phyloP scores from a whole-genome alignment of 495 filamentous ascomycete genomes.

The Tuber melanosporum region DNA sequence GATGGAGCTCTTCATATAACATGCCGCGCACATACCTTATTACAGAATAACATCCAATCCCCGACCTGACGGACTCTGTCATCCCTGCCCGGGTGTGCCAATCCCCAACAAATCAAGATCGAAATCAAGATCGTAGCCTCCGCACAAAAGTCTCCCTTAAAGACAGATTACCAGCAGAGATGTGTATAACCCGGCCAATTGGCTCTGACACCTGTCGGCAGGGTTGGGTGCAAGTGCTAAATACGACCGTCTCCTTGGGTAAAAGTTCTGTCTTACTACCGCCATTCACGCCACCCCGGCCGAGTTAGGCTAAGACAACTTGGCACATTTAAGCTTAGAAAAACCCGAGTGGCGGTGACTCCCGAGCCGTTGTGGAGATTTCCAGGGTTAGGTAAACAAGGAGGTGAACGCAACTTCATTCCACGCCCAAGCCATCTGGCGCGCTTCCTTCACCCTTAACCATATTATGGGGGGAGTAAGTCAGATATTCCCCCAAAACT shows the following conservation, averaged over 20 bases:
- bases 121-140: not conserved
- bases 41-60: not conserved
- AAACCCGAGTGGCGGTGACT: not conserved
- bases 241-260: not conserved
- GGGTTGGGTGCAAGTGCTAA: not conserved
- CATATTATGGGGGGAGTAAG: not conserved
- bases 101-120: not conserved
- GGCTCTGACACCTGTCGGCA: not conserved
- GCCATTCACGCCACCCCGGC: not conserved
- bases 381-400: not conserved
- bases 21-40: not conserved
- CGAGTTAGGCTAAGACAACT: not conserved
- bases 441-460: not conserved
- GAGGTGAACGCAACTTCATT: not conserved
- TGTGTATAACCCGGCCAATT: not conserved
- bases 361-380: slow-evolving; percentile 4
- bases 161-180: not conserved
- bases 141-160: not conserved
- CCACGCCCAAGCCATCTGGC: not conserved
- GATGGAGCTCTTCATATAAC: not conserved
- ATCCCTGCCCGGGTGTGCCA: not conserved
- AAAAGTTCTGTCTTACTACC: not conserved
- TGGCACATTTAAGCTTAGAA: not conserved
- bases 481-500: not conserved
- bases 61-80: not conserved